Evolutionary conservation across 2,329 filamentous ascomycete species (phyloP), one percentile per base, ranked within the genome.

Genomic region (Penicillium sp.): DNA sequence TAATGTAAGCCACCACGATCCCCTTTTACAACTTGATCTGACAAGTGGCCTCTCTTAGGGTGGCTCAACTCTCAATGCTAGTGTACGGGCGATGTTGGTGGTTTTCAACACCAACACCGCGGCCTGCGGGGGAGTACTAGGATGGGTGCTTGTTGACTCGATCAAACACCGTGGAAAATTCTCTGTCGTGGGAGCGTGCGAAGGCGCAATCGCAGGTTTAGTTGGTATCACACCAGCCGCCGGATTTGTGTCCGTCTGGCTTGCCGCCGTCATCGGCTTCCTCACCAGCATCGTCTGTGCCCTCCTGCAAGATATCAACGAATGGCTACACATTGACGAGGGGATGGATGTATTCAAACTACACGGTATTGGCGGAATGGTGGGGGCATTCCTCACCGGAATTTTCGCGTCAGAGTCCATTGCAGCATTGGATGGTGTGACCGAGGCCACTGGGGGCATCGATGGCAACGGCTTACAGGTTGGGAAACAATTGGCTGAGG

Each of bases 261-360:
- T 80, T 32, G 81, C 79, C 14, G 81, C 78, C 1, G 70, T 81
- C 26, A 83, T 84, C 59, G 81, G 81, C 5, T 81, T 84, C 71
- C 59, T 84, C 30, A 83, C 81, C 4, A 78, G 75, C 8, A 73
- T 79, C 7, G 71, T 80, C 23, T 83, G 81, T 66, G 74, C 79
- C 8, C 64, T 72, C 1, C 71, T 78, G 36, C 76, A 81, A 55
- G 70, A 82, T 56, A 61, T 84, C 55, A 81, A 84, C 62, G 73
- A 79, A 26, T 81, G 79, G 77, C 64, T 84, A 29, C 70, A 69
- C 54, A 80, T 84, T 55, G 82, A 84, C 59, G 82, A 84, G 57
- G 79, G 81, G 10, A 78, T 84, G 64, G 80, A 84, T 57, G 80
- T 84, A 39, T 84, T 84, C 74, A 83, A 82, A 64, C 76, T 83